These are phyloP conservation scores for Alternaria rosae DNA, from an alignment of 2,329 filamentous ascomycete species.

Conservation along the genomic window DNA sequence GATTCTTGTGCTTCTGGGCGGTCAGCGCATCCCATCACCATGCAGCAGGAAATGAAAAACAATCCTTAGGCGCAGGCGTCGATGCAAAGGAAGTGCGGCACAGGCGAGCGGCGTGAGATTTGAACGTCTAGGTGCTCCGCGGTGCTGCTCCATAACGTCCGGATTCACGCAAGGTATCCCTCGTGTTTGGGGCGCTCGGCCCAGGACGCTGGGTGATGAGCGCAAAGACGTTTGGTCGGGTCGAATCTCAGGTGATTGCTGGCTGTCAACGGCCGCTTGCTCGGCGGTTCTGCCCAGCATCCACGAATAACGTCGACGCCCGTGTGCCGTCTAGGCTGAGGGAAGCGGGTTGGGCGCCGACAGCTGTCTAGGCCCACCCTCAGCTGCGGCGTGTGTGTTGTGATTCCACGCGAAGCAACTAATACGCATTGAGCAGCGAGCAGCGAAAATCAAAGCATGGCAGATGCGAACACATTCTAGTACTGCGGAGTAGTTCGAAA, in stretches of 20 bases:
- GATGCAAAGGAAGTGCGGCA: constrained; percentile 3
- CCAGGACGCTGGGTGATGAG: constrained; percentile 18
- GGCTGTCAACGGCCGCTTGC: constrained; percentile 5
- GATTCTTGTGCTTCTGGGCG: constrained; percentile 27
- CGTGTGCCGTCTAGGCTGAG: background rate
- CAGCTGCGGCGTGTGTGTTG: constrained; percentile 5
- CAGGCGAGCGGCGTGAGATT: background rate
- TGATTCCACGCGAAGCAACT: constrained; percentile 4
- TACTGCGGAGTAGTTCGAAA: background rate
- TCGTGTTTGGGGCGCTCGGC: constrained; percentile 12
- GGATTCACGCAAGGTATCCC: constrained; percentile 9
- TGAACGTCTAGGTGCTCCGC: background rate
- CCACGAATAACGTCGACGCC: constrained; percentile 5
- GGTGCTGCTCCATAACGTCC: background rate
- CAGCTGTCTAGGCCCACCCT: constrained; percentile 4
- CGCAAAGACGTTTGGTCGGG: constrained; percentile 12
- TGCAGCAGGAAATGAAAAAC: constrained; percentile 24
- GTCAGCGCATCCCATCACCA: constrained; percentile 33
- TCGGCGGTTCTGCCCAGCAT: constrained; percentile 5
- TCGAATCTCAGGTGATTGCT: constrained; percentile 7
- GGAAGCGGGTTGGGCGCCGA: constrained; percentile 14
- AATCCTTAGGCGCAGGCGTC: background rate
- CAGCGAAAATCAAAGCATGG: background rate
- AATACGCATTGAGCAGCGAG: background rate
- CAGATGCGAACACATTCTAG: constrained; percentile 8